Base-by-base conservation (phyloP, 495 filamentous ascomycete genomes). In the Penicillium silybi region DNA sequence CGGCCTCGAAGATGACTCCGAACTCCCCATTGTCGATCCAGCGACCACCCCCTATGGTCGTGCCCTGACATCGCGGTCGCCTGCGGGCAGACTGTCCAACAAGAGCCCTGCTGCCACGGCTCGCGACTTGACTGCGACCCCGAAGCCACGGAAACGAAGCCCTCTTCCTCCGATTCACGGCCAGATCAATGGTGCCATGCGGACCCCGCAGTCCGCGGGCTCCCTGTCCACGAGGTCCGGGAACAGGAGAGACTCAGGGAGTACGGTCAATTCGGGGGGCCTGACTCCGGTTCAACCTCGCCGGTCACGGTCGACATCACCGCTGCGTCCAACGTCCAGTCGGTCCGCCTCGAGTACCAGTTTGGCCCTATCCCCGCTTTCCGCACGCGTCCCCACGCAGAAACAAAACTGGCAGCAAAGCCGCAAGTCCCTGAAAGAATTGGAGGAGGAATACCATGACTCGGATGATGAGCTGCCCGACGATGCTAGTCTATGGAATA, bases 391-490 rank as follows among this genome's bases (percentile, higher is more conserved):
- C 1, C 63, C 66, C 37, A 71, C 52, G 44, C 68, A 63, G 58
- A 68, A 74, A 51, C 62, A 70, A 41, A 57, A 70, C 46, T 96
- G 90, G 90, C 88, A 96, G 63, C 80, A 84, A 19, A 79, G 82
- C 40, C 77, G 87, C 46, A 97, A 97, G 69, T 81, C 88, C 4
- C 69, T 83, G 4, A 79, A 88, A 50, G 87, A 96, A 47, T 63
- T 92, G 29, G 95, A 97, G 64, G 81, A 84, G 37, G 92, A 97
- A 64, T 96, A 86, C 54, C 80, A 92, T 65, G 89, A 95, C 50
- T 85, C 84, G 10, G 93, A 96, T 52, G 92, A 96, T 51, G 91
- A 97, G 46, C 81, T 98, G 19, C 93, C 93, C 5, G 90, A 95
- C 48, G 93, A 95, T 58, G 85, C 90, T 15, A 84, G 92, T 58